Conservation (phyloP, 306 rosid species). For the Castanea sativa region DNA sequence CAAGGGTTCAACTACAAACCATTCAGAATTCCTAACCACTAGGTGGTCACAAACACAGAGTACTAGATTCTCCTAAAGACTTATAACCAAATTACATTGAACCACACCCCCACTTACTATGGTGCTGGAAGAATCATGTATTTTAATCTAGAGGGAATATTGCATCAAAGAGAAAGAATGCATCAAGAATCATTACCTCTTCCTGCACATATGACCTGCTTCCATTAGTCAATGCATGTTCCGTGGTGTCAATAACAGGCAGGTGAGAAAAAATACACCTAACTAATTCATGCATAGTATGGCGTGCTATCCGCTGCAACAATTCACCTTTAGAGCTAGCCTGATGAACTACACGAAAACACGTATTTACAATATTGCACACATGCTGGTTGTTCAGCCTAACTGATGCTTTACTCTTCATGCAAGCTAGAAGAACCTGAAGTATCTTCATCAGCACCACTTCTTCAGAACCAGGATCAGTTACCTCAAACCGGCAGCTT, state of each 20-base stretch:
- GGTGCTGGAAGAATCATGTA: neutral
- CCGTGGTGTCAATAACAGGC: constrained; percentile 68
- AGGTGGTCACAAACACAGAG: neutral
- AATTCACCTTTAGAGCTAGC: constrained; percentile 87
- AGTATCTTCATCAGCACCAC: constrained; percentile 92
- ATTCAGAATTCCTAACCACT: neutral
- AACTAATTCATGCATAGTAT: constrained; percentile 90
- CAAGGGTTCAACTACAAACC: neutral
- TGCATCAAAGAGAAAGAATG: constrained; percentile 6
- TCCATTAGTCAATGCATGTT: constrained; percentile 65
- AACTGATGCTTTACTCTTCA: constrained; percentile 88
- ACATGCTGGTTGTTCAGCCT: constrained; percentile 96
- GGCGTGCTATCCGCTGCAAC: constrained; percentile 88
- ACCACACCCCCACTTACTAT: neutral
- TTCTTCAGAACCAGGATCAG: constrained; percentile 92
- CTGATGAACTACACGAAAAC: constrained; percentile 95
- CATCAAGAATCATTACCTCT: constrained; percentile 48
- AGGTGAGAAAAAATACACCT: constrained; percentile 93
- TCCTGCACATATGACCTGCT: constrained; percentile 35
- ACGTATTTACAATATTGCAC: constrained; percentile 92
- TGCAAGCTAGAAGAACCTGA: constrained; percentile 92
- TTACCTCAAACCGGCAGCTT: constrained; percentile 94
- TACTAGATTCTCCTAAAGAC: neutral
- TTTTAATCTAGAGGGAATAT: neutral
- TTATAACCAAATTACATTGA: neutral